Evolutionary conservation across 768 basidiomycete species (phyloP).

Genomic region (Lactifluus echinatus): DNA sequence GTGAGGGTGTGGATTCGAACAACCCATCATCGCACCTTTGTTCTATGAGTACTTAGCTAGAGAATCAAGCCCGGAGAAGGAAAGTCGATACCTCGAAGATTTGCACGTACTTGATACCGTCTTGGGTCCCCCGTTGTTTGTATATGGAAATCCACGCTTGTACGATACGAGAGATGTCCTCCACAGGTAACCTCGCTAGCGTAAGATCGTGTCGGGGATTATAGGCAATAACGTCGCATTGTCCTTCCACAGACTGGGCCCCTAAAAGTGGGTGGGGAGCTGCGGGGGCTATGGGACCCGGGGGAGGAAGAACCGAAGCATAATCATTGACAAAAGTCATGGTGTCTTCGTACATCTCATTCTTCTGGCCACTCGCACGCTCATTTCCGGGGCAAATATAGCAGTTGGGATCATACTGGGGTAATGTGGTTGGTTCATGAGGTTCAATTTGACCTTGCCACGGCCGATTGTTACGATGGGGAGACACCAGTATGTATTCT

Average conservation of each 20-base stretch:
- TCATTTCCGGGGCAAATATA: constrained; percentile 85
- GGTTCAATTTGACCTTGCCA: constrained; percentile 85
- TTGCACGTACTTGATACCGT: constrained; percentile 75
- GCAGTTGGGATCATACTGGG: constrained; percentile 60
- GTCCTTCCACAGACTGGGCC: constrained; percentile 62
- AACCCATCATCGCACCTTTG: constrained; percentile 82
- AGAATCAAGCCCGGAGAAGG: neutral
- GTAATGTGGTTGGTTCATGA: constrained; percentile 43
- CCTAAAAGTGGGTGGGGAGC: constrained; percentile 53
- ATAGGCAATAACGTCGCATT: constrained; percentile 85
- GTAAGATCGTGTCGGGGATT: constrained; percentile 82
- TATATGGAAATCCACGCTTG: constrained; percentile 68
- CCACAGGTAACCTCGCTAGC: constrained; percentile 50
- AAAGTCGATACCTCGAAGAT: constrained; percentile 67
- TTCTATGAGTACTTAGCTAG: constrained; percentile 16
- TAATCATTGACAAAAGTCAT: constrained; percentile 77
- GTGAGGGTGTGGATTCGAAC: constrained; percentile 90
- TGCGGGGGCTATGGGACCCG: constrained; percentile 44
- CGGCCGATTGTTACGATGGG: constrained; percentile 82
- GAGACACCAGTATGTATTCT: constrained; percentile 75
- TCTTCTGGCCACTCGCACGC: constrained; percentile 58
- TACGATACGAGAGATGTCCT: constrained; percentile 58
- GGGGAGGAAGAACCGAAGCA: constrained; percentile 65
- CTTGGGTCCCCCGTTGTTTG: constrained; percentile 44
- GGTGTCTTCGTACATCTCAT: constrained; percentile 58